These are phyloP conservation scores for Corylus heterophylla DNA, from an alignment of 306 rosid genomes.

Conservation along the genomic window DNA sequence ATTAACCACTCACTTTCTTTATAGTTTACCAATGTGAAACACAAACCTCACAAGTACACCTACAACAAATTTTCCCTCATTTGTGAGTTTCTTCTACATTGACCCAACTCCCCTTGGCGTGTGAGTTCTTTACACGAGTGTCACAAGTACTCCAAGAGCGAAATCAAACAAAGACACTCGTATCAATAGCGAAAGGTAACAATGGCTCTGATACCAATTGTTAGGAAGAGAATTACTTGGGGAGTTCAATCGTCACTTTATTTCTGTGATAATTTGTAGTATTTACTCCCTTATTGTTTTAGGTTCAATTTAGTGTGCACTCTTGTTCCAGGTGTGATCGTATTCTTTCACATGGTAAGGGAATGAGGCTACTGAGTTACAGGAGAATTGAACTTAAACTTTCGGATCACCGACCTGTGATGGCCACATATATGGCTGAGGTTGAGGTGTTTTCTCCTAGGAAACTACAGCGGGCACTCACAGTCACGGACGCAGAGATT, in stretches of 20 bases:
- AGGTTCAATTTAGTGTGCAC: not conserved
- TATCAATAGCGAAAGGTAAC: too few relatives aligned
- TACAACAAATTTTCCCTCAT: too few relatives aligned
- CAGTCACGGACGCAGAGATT: slow-evolving; percentile 83
- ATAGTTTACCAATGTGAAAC: too few relatives aligned
- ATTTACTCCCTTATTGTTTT: not conserved
- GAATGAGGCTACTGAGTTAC: slow-evolving; percentile 65
- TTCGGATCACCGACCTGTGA: slow-evolving; percentile 97
- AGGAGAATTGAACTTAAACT: slow-evolving; percentile 66
- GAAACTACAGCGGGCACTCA: slow-evolving; percentile 79
- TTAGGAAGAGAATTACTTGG: too few relatives aligned
- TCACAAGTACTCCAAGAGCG: too few relatives aligned
- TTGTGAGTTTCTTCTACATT: too few relatives aligned
- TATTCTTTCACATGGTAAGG: slow-evolving; percentile 80
- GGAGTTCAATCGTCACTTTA: not conserved
- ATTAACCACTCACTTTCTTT: too few relatives aligned
- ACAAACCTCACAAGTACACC: too few relatives aligned
- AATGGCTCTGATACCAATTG: too few relatives aligned
- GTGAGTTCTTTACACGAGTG: too few relatives aligned
- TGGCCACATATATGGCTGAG: slow-evolving; percentile 75
- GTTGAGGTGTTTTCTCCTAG: slow-evolving; percentile 80
- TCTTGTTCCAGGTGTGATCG: slow-evolving; percentile 87
- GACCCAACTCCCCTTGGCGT: too few relatives aligned
- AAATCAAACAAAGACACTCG: too few relatives aligned
- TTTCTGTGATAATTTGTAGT: not conserved